Evolutionary conservation across 768 basidiomycete species (phyloP).

Genomic region (Pulveroboletus sp.): DNA sequence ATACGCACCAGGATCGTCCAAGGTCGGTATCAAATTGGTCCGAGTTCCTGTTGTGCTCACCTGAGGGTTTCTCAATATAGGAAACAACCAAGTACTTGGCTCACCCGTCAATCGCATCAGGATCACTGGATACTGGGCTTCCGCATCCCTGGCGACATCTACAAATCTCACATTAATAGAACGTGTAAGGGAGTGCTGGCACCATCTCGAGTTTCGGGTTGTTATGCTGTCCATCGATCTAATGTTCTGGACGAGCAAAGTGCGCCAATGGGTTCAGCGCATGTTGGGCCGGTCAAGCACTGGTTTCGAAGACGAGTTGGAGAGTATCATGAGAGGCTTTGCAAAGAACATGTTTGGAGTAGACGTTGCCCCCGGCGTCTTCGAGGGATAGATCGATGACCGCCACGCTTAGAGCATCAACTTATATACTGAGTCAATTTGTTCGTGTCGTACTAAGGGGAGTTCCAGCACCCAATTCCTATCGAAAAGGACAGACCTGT

Average conservation of each 20-base stretch:
- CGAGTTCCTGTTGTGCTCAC: neutral
- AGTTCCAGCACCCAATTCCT: too few species aligned
- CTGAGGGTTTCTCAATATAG: constrained; percentile 22
- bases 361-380: constrained; percentile 47
- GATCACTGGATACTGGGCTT: constrained; percentile 81
- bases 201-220: constrained; percentile 56
- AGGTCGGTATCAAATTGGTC: constrained; percentile 17
- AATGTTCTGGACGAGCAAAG: constrained; percentile 59
- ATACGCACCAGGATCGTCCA: constrained; percentile 32
- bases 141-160: constrained; percentile 53
- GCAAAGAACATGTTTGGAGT: constrained; percentile 31
- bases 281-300: constrained; percentile 36
- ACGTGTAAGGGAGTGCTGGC: constrained; percentile 49
- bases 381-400: constrained; percentile 35
- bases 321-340: constrained; percentile 66
- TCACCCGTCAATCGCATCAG: constrained; percentile 89
- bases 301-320: constrained; percentile 80
- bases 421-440: too few species aligned
- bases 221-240: constrained; percentile 69
- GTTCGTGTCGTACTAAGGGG: too few species aligned
- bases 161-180: constrained; percentile 37
- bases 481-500: too few species aligned
- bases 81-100: constrained; percentile 79
- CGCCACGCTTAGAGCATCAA: too few species aligned
- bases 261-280: constrained; percentile 45